Conservation (phyloP, 1,139 yeast genomes). For the Meyerozyma carpophila region DNA sequence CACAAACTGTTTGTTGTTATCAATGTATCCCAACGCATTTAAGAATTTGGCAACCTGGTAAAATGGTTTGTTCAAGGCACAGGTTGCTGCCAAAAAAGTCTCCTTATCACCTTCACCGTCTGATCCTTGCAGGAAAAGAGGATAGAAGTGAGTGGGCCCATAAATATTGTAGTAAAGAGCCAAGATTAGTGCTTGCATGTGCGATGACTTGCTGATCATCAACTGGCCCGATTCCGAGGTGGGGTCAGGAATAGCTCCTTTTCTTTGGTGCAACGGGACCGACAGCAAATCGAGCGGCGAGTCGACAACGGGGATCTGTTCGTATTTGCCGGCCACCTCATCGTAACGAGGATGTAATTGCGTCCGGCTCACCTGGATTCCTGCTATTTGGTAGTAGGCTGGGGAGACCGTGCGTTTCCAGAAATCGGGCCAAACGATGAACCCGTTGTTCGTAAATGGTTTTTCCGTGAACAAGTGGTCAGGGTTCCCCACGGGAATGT, state of each 20-base stretch:
- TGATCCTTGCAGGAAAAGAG: slow-evolving; percentile 78
- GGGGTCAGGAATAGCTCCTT: slow-evolving; percentile 74
- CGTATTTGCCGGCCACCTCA: slow-evolving; percentile 22
- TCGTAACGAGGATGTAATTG: slow-evolving; percentile 27
- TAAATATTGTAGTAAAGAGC: slow-evolving; percentile 74
- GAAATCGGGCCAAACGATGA: slow-evolving; percentile 45
- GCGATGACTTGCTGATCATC: slow-evolving; percentile 60
- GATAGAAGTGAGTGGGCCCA: slow-evolving; percentile 77
- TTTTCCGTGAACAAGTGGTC: slow-evolving; percentile 27
- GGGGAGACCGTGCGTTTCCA: slow-evolving; percentile 46
- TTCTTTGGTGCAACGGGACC: slow-evolving; percentile 61
- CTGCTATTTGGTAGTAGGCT: slow-evolving; percentile 35
- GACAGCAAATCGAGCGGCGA: slow-evolving; percentile 11
- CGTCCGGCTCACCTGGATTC: slow-evolving; percentile 15
- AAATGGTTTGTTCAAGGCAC: slow-evolving; percentile 51
- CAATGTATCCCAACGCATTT: slow-evolving; percentile 50
- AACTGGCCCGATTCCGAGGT: slow-evolving; percentile 82
- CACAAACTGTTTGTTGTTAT: slow-evolving; percentile 34
- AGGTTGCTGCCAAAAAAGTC: slow-evolving; percentile 77
- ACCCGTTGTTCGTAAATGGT: slow-evolving; percentile 24
- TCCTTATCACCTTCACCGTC: slow-evolving; percentile 93
- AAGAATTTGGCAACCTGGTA: slow-evolving; percentile 65
- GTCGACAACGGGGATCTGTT: slow-evolving; percentile 4
- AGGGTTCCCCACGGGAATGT: slow-evolving; percentile 57
- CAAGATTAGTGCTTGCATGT: slow-evolving; percentile 57